A percentile compares a stretch with the other conserved stretches of the same genome.
These are phyloP conservation scores for Gnomoniopsis smithogilvyi DNA, from an alignment of 2,329 filamentous ascomycete genomes.

Conservation along the genomic window DNA sequence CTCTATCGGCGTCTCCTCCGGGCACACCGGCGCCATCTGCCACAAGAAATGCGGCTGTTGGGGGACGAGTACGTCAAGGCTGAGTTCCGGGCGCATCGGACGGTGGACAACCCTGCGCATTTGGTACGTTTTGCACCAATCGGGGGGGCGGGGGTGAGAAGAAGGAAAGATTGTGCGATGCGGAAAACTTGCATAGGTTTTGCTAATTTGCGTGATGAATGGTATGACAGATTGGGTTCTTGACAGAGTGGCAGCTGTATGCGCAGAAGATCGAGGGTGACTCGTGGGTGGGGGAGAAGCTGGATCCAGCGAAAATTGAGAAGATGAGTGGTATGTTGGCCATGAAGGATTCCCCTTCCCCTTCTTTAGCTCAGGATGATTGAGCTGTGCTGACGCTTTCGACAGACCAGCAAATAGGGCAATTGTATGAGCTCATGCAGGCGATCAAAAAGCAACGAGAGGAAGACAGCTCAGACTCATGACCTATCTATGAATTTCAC, in stretches of 20 bases:
- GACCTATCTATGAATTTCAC: not conserved
- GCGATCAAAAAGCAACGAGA: constrained; percentile 53
- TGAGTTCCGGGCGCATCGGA: constrained; percentile 82
- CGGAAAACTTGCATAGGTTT: not conserved
- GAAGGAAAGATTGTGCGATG: not conserved
- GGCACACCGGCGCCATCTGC: constrained; percentile 77
- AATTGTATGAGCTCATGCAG: constrained; percentile 92
- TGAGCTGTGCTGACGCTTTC: constrained; percentile 12
- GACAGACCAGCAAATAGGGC: constrained; percentile 85
- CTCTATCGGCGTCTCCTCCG: constrained; percentile 86
- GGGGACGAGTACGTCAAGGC: constrained; percentile 92
- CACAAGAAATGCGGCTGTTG: constrained; percentile 70
- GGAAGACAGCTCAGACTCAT: constrained; percentile 8
- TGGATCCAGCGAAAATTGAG: constrained; percentile 79
- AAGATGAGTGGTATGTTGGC: constrained; percentile 81
- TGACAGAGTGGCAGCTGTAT: constrained; percentile 95
- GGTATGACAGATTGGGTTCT: constrained; percentile 75
- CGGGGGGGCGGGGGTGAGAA: no score
- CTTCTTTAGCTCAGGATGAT: not conserved
- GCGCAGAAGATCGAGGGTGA: constrained; percentile 90
- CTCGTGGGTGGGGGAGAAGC: constrained; percentile 76
- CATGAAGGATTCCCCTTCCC: not conserved
- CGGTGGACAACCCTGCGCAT: constrained; percentile 86
- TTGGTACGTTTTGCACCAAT: constrained; percentile 57
- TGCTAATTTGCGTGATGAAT: not conserved